Conservation (phyloP, 257 asterid species). For the Solanum chaucha region DNA sequence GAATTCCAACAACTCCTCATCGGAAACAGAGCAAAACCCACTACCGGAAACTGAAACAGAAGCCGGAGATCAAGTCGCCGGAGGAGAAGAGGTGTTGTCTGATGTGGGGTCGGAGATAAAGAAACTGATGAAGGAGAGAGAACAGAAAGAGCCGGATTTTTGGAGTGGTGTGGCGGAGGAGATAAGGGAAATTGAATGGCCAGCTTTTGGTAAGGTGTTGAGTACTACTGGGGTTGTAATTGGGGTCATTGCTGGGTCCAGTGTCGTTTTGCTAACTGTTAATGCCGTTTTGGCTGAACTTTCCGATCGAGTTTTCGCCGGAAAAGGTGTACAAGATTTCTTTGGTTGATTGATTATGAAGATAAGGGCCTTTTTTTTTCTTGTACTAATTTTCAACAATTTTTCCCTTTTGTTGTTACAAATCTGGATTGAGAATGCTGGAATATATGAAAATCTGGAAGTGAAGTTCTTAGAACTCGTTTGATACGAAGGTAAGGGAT, state of each 20-base stretch:
- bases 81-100: slow-evolving; percentile 13
- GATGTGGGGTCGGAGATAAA: slow-evolving; percentile 61
- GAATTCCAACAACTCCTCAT: not conserved
- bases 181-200: slow-evolving; percentile 88
- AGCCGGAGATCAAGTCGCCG: not conserved
- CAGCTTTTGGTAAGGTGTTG: slow-evolving; percentile 65
- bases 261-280: slow-evolving; percentile 88
- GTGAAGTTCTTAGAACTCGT: not conserved
- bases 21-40: not conserved
- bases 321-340: slow-evolving; percentile 87
- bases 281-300: slow-evolving; percentile 94
- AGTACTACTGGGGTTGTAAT: slow-evolving; percentile 82
- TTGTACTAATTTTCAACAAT: not conserved
- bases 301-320: slow-evolving; percentile 69
- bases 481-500: too few species aligned
- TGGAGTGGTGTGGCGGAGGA: slow-evolving; percentile 70
- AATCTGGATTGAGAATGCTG: not conserved
- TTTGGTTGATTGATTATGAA: slow-evolving; percentile 30
- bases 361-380: not conserved
- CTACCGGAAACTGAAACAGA: not conserved
- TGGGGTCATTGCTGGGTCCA: slow-evolving; percentile 88
- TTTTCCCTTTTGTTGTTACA: not conserved
- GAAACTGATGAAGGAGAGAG: slow-evolving; percentile 61
- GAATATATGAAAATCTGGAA: not conserved
- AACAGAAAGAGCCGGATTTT: slow-evolving; percentile 26